Evolutionary conservation across 1,284 basidiomycete genomes (phyloP).

Genomic region (Coriolopsis trogii): DNA sequence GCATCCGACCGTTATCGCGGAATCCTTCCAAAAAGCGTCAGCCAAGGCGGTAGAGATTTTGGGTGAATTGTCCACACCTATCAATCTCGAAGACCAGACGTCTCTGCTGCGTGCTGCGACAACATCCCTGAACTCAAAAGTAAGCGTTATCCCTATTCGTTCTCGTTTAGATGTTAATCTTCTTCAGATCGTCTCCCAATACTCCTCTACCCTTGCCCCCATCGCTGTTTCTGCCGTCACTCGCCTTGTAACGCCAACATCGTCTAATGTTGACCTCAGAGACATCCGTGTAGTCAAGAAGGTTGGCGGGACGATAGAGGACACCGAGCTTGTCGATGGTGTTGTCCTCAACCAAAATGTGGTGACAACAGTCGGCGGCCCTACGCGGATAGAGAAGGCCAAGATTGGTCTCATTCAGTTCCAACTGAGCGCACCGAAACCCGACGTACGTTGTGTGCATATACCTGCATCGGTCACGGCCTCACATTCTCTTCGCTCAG

Average conservation of each 20-base stretch:
- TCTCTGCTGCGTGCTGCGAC: constrained; percentile 91
- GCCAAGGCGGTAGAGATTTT: constrained; percentile 94
- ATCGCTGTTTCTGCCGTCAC: constrained; percentile 98
- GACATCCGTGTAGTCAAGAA: constrained; percentile 98
- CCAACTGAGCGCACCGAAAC: constrained; percentile 97
- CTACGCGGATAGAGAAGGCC: constrained; percentile 95
- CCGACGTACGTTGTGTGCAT: constrained; percentile 70
- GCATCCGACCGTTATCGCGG: constrained; percentile 97
- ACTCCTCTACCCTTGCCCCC: constrained; percentile 95
- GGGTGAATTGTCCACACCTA: constrained; percentile 90
- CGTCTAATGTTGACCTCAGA: constrained; percentile 93
- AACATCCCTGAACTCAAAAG: constrained; percentile 97
- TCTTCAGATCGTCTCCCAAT: constrained; percentile 96
- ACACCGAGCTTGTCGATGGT: constrained; percentile 96
- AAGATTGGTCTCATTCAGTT: constrained; percentile 99
- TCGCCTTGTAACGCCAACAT: constrained; percentile 83
- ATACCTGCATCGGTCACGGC: neutral
- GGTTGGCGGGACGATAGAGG: constrained; percentile 98
- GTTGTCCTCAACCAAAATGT: constrained; percentile 97
- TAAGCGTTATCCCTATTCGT: constrained; percentile 37
- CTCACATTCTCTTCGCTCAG: constrained; percentile 43
- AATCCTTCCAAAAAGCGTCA: constrained; percentile 93
- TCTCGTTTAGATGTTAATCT: neutral
- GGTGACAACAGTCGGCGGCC: constrained; percentile 88
- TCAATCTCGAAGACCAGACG: constrained; percentile 89